Conservation (phyloP, 768 basidiomycete genomes). For the Pleurotus ostreatus region DNA sequence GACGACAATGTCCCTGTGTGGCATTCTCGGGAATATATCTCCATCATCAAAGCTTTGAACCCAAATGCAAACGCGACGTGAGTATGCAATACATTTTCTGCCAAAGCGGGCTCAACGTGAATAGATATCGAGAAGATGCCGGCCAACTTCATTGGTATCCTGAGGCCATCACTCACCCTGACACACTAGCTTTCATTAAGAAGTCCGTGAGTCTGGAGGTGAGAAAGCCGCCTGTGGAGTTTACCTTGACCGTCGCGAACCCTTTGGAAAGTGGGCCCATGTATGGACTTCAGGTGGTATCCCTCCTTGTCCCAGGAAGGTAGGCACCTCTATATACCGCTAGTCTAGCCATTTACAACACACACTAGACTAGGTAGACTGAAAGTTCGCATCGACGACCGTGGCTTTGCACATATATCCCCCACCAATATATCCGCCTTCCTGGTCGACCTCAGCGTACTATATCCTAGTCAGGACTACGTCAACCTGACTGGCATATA, state of each 20-base stretch:
- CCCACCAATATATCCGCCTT: neutral
- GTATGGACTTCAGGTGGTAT: constrained; percentile 65
- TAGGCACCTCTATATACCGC: constrained; percentile 22
- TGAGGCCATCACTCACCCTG: constrained; percentile 48
- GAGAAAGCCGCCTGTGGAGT: constrained; percentile 23
- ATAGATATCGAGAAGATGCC: constrained; percentile 59
- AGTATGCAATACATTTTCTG: constrained; percentile 13
- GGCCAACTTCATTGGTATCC: constrained; percentile 71
- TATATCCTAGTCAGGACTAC: neutral
- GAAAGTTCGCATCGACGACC: neutral
- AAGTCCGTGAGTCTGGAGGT: neutral
- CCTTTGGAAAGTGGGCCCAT: constrained; percentile 69
- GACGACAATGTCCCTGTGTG: constrained; percentile 89
- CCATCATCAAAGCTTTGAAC: constrained; percentile 56
- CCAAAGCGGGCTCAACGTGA: neutral
- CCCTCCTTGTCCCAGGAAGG: constrained; percentile 65
- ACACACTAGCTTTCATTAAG: constrained; percentile 52
- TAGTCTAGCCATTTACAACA: neutral
- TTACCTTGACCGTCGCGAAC: constrained; percentile 70
- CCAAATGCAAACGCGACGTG: constrained; percentile 50
- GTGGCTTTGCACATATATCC: neutral
- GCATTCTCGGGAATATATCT: constrained; percentile 70
- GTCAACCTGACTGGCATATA: neutral
- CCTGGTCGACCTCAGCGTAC: neutral
- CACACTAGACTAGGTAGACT: neutral